phyloP scores from a whole-genome alignment of 164 flowering plant genomes.

The Annona squamosa region DNA sequence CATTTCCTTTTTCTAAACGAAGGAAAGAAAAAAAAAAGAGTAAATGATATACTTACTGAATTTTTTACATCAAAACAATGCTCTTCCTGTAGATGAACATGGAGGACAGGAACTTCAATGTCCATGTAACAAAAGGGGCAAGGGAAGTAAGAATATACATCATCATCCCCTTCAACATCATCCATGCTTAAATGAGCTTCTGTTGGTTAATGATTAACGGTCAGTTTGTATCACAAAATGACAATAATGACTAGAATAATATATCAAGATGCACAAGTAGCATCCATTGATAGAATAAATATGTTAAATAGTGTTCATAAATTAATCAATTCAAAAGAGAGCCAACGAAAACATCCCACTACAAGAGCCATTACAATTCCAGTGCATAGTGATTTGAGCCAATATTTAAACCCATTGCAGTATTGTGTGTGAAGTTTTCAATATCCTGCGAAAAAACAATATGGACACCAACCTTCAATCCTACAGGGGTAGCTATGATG shows the following conservation, averaged over 20 bases:
- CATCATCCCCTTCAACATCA: constrained; percentile 60
- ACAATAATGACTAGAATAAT: background rate
- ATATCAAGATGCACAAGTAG: background rate
- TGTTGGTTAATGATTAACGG: constrained; percentile 17
- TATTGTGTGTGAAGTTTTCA: no score
- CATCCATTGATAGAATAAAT: background rate
- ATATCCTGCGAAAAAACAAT: no score
- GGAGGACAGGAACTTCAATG: constrained; percentile 51
- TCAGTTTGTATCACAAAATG: background rate
- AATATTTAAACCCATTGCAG: no score
- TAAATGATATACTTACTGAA: constrained; percentile 38
- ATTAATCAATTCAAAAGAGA: background rate
- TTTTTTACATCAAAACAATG: constrained; percentile 79
- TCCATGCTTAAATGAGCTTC: constrained; percentile 31
- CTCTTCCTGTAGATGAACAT: constrained; percentile 68
- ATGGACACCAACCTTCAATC: no score
- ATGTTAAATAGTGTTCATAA: background rate
- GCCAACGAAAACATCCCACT: background rate
- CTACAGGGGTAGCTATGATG: no score
- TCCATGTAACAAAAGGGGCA: constrained; percentile 89
- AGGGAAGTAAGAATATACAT: constrained; percentile 44
- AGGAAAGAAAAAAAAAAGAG: background rate
- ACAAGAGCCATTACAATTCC: background rate
- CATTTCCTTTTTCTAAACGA: background rate
- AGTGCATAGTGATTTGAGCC: background rate